Evolutionary conservation across 345 rosid species (phyloP).

Genomic region (Lumnitzera racemosa): DNA sequence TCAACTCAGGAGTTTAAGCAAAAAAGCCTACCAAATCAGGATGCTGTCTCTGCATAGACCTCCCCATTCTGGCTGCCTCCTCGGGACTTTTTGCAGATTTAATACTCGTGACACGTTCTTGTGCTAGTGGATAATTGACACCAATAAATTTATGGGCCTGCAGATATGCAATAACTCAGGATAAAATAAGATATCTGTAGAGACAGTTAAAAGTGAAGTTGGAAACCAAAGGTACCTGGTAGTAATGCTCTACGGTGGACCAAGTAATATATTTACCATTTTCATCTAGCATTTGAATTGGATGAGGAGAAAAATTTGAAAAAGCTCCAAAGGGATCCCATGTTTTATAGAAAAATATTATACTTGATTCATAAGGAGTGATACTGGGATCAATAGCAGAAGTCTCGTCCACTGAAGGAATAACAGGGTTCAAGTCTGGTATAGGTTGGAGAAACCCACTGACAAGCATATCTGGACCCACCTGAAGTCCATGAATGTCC

Average conservation of each 20-base stretch:
- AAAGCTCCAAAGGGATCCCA: conserved; percentile 97
- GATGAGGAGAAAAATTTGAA: conserved; percentile 87
- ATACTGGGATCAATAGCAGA: conserved; percentile 78
- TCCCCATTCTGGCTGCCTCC: conserved; percentile 82
- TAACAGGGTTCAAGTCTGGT: conserved; percentile 72
- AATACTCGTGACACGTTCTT: conserved; percentile 52
- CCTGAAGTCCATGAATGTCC: conserved; percentile 24
- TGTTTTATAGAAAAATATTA: conserved; percentile 83
- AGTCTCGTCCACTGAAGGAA: conserved; percentile 78
- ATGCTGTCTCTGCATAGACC: conserved; percentile 51
- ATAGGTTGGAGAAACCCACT: conserved; percentile 91
- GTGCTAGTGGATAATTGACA: conserved; percentile 44
- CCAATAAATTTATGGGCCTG: conserved; percentile 66
- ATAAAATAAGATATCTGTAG: neutral
- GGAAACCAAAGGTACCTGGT: conserved; percentile 46
- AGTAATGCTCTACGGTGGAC: conserved; percentile 80
- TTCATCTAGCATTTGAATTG: conserved; percentile 58
- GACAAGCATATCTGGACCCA: conserved; percentile 91
- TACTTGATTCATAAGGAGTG: conserved; percentile 56
- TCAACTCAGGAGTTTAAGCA: conserved; percentile 1
- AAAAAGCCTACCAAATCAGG: conserved; percentile 53
- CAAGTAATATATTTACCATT: conserved; percentile 52
- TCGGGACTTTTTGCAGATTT: conserved; percentile 73
- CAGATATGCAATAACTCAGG: conserved; percentile 1
- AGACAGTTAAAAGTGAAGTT: neutral